A percentile compares a stretch with the other conserved stretches of the same genome.
Evolutionary conservation across 73 alveolate species (phyloP).

Genomic region (Paraurostyla sp.): DNA sequence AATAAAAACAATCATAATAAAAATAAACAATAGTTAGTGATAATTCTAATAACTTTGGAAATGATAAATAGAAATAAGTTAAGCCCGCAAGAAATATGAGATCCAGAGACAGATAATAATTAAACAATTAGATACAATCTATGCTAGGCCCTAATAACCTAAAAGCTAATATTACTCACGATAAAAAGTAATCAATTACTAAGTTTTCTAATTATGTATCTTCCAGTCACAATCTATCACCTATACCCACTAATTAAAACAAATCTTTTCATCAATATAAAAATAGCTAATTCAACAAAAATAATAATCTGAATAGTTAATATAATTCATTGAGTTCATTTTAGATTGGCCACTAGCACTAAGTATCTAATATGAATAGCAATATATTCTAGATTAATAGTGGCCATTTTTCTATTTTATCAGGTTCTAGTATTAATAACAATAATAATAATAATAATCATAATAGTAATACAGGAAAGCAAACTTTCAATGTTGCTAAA

Average conservation of each 20-base stretch:
- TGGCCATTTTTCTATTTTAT: conserved; percentile 13
- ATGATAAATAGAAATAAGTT: too few relatives aligned
- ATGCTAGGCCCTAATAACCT: too few relatives aligned
- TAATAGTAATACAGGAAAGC: background rate
- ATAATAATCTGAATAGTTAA: background rate
- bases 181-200: conserved; percentile 19
- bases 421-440: background rate
- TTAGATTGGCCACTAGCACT: background rate
- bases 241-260: background rate
- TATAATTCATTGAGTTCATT: conserved; percentile 36
- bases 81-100: too few relatives aligned
- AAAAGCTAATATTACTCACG: too few relatives aligned
- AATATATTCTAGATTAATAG: background rate
- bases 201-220: conserved; percentile 51
- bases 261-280: conserved; percentile 11
- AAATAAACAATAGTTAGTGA: background rate
- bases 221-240: conserved; percentile 40
- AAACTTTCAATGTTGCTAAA: background rate
- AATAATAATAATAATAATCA: background rate
- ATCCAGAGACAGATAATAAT: too few relatives aligned
- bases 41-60: background rate
- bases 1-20: background rate
- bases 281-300: background rate
- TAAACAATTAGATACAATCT: too few relatives aligned
- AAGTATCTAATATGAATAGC: background rate